These are phyloP conservation scores for Aspergillus texensis DNA, from an alignment of 2,329 filamentous ascomycete genomes.

Conservation along the genomic window DNA sequence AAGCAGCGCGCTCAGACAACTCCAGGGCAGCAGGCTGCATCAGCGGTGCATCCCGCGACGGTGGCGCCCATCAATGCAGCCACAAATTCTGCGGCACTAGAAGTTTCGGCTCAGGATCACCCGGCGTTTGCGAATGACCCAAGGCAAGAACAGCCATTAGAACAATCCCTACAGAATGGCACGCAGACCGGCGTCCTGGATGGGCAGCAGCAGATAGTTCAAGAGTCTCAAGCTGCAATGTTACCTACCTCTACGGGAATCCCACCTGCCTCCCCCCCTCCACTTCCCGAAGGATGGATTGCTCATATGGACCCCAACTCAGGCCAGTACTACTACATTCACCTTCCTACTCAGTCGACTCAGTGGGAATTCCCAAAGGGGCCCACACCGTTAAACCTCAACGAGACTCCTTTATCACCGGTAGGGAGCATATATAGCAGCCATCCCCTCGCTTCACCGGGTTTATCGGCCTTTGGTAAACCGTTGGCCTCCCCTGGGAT, in stretches of 20 bases:
- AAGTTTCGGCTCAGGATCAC: slow-evolving; percentile 60
- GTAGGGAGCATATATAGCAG: slow-evolving; percentile 72
- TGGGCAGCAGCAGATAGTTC: slow-evolving; percentile 20
- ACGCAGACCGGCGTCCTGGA: slow-evolving; percentile 26
- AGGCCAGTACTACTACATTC: slow-evolving; percentile 98
- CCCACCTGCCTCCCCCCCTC: slow-evolving; percentile 81
- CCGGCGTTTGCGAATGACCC: slow-evolving; percentile 90
- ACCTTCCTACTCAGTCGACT: slow-evolving; percentile 89
- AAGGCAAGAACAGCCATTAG: slow-evolving; percentile 40
- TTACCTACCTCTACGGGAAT: slow-evolving; percentile 47
- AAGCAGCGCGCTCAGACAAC: slow-evolving; percentile 62
- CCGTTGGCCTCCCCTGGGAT: slow-evolving; percentile 78
- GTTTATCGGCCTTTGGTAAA: slow-evolving; percentile 56
- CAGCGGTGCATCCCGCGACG: slow-evolving; percentile 30
- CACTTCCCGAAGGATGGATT: slow-evolving; percentile 96
- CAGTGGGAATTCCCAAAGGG: slow-evolving; percentile 99
- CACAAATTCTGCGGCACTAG: slow-evolving; percentile 28
- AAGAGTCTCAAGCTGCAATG: slow-evolving; percentile 30
- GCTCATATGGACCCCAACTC: slow-evolving; percentile 93
- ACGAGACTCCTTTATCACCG: slow-evolving; percentile 80
- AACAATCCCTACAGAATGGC: slow-evolving; percentile 43
- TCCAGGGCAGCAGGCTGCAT: slow-evolving; percentile 16
- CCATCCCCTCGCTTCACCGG: slow-evolving; percentile 71
- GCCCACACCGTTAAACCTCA: slow-evolving; percentile 83
- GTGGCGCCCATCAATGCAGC: slow-evolving; percentile 24